Percentiles rank a stretch among this genome's conserved stretches.
These are phyloP conservation scores for Thecaphora thlaspeos DNA, from an alignment of 1,284 basidiomycete genomes.

Conservation along the genomic window DNA sequence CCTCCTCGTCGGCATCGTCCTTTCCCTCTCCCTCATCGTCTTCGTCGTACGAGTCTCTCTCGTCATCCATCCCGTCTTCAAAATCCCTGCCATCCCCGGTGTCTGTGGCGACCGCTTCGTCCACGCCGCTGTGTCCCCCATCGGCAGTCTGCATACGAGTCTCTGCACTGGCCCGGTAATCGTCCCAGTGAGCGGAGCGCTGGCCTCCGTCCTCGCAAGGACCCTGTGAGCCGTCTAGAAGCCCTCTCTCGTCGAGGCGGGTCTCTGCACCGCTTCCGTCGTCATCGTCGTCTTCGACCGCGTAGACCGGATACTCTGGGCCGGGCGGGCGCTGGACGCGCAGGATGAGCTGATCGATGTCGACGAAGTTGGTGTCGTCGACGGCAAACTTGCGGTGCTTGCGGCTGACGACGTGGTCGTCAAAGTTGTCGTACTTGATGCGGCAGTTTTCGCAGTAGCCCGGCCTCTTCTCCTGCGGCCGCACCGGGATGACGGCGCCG, in stretches of 20 bases:
- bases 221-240: not conserved
- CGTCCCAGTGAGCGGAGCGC: too few relatives aligned
- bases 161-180: too few relatives aligned
- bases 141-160: too few relatives aligned
- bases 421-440: conserved; percentile 84
- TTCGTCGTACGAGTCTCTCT: not conserved
- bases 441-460: conserved; percentile 99
- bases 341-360: conserved; percentile 76
- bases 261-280: not conserved
- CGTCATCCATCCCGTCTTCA: too few relatives aligned
- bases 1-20: not conserved
- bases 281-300: not conserved
- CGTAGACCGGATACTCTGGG: not conserved
- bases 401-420: conserved; percentile 75
- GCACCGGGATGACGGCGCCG: conserved; percentile 9
- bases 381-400: conserved; percentile 84
- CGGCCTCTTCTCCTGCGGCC: conserved; percentile 72
- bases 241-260: too few relatives aligned
- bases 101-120: not conserved
- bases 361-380: conserved; percentile 75
- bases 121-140: too few relatives aligned
- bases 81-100: not conserved
- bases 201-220: too few relatives aligned
- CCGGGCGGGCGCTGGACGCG: conserved; percentile 64
- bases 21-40: not conserved